phyloP scores from a whole-genome alignment of 495 filamentous ascomycete species.

The Podospora australis region DNA sequence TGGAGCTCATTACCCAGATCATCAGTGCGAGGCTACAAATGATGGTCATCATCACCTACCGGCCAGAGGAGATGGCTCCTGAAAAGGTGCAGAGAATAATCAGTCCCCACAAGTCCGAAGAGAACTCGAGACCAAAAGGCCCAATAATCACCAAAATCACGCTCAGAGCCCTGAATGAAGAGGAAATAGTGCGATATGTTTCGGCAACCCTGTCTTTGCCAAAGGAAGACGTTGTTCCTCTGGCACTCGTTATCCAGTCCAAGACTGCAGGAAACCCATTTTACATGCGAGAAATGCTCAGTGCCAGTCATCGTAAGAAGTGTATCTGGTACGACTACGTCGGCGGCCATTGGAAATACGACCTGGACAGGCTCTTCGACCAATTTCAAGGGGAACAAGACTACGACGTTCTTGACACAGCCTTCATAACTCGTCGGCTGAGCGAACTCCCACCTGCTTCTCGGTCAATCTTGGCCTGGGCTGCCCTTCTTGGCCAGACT shows the following conservation, averaged over 20 bases:
- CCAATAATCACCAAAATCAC: conserved; percentile 58
- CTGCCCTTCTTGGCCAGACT: conserved; percentile 65
- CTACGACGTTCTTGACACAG: conserved; percentile 69
- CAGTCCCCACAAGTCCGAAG: conserved; percentile 41
- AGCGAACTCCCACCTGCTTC: conserved; percentile 66
- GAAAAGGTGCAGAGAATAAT: conserved; percentile 42
- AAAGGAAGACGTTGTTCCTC: conserved; percentile 52
- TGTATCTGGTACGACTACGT: conserved; percentile 88
- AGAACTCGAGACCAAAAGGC: conserved; percentile 34
- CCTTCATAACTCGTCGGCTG: conserved; percentile 70
- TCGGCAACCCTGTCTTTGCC: conserved; percentile 62
- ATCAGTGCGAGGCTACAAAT: conserved; percentile 66
- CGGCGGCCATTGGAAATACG: conserved; percentile 70
- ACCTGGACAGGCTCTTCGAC: conserved; percentile 73
- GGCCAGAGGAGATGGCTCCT: conserved; percentile 46
- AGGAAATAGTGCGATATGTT: conserved; percentile 70
- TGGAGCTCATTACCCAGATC: conserved; percentile 71
- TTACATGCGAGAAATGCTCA: conserved; percentile 86
- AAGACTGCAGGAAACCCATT: conserved; percentile 80
- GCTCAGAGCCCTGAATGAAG: conserved; percentile 61
- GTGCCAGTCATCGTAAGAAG: conserved; percentile 73
- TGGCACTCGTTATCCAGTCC: conserved; percentile 71
- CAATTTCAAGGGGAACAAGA: conserved; percentile 71
- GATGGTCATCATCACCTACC: conserved; percentile 65
- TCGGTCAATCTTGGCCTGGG: conserved; percentile 79